Percentiles rank a stretch among this genome's conserved stretches.
These are phyloP conservation scores for Cryptococcus sp. DNA, from an alignment of 1,284 basidiomycete genomes.

Conservation along the genomic window DNA sequence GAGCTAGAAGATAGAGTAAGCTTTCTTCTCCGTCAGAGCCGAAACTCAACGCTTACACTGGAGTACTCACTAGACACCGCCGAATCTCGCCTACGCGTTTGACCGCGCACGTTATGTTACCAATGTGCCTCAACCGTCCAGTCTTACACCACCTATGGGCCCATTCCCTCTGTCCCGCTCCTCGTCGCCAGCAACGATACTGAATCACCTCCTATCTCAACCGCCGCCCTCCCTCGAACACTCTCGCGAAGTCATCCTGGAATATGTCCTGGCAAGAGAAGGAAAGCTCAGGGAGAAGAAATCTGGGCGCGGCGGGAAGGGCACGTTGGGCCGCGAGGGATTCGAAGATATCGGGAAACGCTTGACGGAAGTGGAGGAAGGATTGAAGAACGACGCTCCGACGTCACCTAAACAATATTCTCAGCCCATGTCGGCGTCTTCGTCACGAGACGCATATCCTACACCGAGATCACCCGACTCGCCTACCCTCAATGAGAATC, in stretches of 20 bases:
- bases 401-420: constrained; percentile 4
- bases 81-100: constrained; percentile 38
- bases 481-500: constrained; percentile 32
- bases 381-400: constrained; percentile 25
- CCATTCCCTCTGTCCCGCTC: constrained; percentile 42
- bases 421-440: background rate
- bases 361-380: constrained; percentile 45
- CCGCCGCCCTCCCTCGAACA: constrained; percentile 43
- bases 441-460: constrained; percentile 11
- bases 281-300: constrained; percentile 42
- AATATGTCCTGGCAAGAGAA: constrained; percentile 47
- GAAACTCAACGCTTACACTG: background rate
- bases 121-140: constrained; percentile 47
- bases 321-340: constrained; percentile 43
- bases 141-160: constrained; percentile 43
- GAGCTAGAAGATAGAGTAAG: constrained; percentile 44
- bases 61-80: constrained; percentile 30
- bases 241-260: constrained; percentile 50
- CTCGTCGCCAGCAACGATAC: constrained; percentile 35
- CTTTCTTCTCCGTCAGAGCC: constrained; percentile 1
- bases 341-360: constrained; percentile 48
- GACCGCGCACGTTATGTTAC: constrained; percentile 46
- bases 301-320: constrained; percentile 47
- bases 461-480: constrained; percentile 11
- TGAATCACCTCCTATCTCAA: constrained; percentile 39